Conservation (phyloP, 75 land plant species). For the Sequoia sempervirens region DNA sequence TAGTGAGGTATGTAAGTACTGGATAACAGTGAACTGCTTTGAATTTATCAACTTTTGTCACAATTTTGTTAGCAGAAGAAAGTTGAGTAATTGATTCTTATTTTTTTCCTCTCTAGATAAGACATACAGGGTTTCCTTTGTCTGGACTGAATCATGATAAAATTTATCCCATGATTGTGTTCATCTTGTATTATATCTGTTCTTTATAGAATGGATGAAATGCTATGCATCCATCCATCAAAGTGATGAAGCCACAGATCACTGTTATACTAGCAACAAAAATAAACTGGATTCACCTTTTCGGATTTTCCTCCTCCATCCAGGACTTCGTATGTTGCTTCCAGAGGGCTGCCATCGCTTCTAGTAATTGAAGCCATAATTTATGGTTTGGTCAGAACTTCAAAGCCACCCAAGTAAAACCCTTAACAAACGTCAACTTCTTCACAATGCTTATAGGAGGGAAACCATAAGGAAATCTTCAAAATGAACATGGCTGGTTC, state of each 20-base stretch:
- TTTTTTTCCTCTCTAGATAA: neutral
- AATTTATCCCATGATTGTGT: neutral
- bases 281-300: neutral
- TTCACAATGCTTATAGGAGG: neutral
- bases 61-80: neutral
- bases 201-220: neutral
- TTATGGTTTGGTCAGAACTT: neutral
- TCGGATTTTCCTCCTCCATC: neutral
- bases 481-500: too few relatives aligned
- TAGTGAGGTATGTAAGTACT: constrained; percentile 51
- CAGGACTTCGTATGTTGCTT: neutral
- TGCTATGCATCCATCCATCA: neutral
- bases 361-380: neutral
- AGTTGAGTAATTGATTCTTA: neutral
- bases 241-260: neutral
- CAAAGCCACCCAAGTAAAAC: neutral
- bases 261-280: neutral
- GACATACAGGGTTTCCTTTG: neutral
- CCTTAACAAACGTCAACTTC: too few relatives aligned
- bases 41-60: neutral
- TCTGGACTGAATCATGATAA: neutral
- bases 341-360: neutral
- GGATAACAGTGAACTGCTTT: neutral
- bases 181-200: neutral
- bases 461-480: neutral